Evolutionary conservation across 345 rosid genomes (phyloP).

Genomic region (Mallotus nudiflorus): DNA sequence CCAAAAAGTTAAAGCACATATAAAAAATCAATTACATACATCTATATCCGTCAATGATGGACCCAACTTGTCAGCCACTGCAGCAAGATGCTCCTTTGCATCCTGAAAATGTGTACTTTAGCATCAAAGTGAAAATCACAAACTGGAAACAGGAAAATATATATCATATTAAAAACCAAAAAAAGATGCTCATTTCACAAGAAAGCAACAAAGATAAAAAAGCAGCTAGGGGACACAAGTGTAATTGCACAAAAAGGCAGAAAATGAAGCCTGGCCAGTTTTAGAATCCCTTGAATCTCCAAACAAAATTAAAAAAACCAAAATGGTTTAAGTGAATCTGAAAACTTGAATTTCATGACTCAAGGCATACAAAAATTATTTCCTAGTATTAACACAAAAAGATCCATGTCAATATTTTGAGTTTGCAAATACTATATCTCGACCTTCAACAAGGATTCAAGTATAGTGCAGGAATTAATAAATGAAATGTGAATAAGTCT

Average conservation of each 20-base stretch:
- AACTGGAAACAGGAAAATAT: slow-evolving; percentile 9
- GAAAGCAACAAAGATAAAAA: background rate
- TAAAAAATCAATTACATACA: slow-evolving; percentile 43
- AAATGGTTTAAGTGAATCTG: background rate
- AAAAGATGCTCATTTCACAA: background rate
- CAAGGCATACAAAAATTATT: background rate
- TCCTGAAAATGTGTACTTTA: slow-evolving; percentile 51
- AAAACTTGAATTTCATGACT: background rate
- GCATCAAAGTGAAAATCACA: background rate
- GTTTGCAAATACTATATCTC: background rate
- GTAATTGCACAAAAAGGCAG: background rate
- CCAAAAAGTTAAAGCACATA: slow-evolving; percentile 19
- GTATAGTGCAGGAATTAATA: background rate
- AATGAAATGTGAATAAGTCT: background rate
- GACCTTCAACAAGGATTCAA: slow-evolving; percentile 1
- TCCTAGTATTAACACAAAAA: background rate
- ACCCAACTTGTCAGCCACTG: slow-evolving; percentile 92
- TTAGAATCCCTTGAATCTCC: background rate
- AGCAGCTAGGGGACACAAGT: background rate
- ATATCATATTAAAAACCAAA: background rate
- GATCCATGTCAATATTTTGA: background rate
- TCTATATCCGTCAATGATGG: slow-evolving; percentile 83
- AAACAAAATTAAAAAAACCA: background rate
- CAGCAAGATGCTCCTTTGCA: slow-evolving; percentile 95
- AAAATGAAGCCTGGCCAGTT: background rate